Base-by-base conservation (phyloP, 768 basidiomycete species). In the Boletus patriciae region DNA sequence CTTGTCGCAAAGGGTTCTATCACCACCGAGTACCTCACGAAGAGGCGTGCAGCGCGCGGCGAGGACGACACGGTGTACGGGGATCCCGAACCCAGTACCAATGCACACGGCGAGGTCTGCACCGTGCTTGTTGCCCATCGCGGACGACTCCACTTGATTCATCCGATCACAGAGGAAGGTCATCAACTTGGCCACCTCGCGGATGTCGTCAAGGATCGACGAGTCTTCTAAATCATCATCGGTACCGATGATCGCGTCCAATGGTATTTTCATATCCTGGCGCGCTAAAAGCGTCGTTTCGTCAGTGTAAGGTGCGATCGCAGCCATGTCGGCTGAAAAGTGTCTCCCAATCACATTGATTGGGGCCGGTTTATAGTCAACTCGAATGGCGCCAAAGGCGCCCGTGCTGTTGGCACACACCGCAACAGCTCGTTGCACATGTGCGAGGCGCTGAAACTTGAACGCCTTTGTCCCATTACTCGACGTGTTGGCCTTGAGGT, bases 351-450 rank as follows among this genome's bases (percentile, higher is more conserved):
- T 66, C 7, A 89, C 62, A 0, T 67, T 67, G 46, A 98, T 83
- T 4, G 78, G 73, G 3, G 74, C 74, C 0, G 88, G 84, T 38
- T 73, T 73, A 50, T 84, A 88, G 62, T 95, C 92, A 15, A 87
- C 79, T 16, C 88, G 80, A 34, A 98, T 76, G 2, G 91, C 95
- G 3, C 86, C 94, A 70, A 92, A 95, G 0, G 91, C 90, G 1
- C 96, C 97, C 0, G 90, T 87, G 61, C 83, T 86, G 62, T 91
- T 97, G 13, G 90, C 87, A 50, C 86, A 89, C 6, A 99, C 96
- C 31, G 81, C 79, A 27, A 88, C 82, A 27, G 88, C 84, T n/a
- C 97, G 86, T 65, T 98, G 95, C 1, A 97, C 75, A 62, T 84
- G 84, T 0, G 89, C 85, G 1, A 97, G 75, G 13, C 88, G 84